These are phyloP conservation scores for Platanthera zijinensis DNA, from an alignment of 106 monocot genomes.

Conservation along the genomic window DNA sequence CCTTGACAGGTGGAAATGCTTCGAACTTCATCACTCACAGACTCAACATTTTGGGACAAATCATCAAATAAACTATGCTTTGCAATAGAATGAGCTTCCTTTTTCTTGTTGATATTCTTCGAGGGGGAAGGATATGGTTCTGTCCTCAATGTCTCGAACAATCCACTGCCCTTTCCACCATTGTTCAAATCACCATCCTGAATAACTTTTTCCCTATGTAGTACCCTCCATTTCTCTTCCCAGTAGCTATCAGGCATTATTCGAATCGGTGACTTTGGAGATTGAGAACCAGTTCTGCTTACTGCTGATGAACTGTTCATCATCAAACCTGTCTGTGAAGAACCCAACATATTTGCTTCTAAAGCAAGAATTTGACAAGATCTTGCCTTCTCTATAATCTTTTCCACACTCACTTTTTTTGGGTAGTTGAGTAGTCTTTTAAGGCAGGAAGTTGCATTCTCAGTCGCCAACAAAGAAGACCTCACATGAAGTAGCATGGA, in stretches of 20 bases:
- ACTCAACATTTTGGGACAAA: slow-evolving; percentile 10
- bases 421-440: slow-evolving; percentile 66
- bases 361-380: slow-evolving; percentile 47
- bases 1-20: background rate
- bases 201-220: slow-evolving; percentile 31
- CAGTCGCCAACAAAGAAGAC: slow-evolving; percentile 57
- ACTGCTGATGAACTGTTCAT: slow-evolving; percentile 10
- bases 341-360: slow-evolving; percentile 15
- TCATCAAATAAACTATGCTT: slow-evolving; percentile 21
- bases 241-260: slow-evolving; percentile 54
- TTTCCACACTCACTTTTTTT: slow-evolving; percentile 31
- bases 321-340: background rate
- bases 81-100: slow-evolving; percentile 20
- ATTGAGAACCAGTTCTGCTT: slow-evolving; percentile 17
- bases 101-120: slow-evolving; percentile 11
- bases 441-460: slow-evolving; percentile 58
- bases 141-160: slow-evolving; percentile 25
- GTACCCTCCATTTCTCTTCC: slow-evolving; percentile 70
- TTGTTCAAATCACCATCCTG: slow-evolving; percentile 13
- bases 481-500: slow-evolving; percentile 64
- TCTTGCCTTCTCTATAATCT: slow-evolving; percentile 57
- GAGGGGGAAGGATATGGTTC: slow-evolving; percentile 32
- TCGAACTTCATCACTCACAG: background rate
- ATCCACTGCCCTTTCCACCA: slow-evolving; percentile 8
- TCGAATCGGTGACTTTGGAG: slow-evolving; percentile 20